phyloP scores from a whole-genome alignment of 192 early-diverging fungal genomes.

The Paraglomus brasilianum region DNA sequence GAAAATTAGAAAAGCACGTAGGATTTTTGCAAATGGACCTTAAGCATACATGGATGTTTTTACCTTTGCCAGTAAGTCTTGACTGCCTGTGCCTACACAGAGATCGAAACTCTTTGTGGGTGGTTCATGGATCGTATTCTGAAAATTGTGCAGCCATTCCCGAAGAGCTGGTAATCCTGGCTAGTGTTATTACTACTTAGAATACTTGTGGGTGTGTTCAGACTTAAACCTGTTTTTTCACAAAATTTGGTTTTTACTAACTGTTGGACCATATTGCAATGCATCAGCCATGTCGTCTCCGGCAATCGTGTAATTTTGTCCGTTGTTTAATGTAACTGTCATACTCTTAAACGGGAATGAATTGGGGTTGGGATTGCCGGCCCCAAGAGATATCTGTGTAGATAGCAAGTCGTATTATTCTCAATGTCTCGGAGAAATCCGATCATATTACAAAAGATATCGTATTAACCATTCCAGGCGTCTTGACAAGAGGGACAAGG shows the following conservation, averaged over 20 bases:
- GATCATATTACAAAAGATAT: neutral
- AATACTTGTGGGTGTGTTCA: neutral
- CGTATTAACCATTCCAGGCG: slow-evolving; percentile 45
- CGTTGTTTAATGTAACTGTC: slow-evolving; percentile 51
- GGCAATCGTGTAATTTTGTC: slow-evolving; percentile 59
- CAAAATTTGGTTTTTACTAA: slow-evolving; percentile 20
- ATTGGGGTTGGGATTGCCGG: slow-evolving; percentile 64
- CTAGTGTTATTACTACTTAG: neutral
- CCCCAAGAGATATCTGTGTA: slow-evolving; percentile 64
- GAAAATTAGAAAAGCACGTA: too few relatives aligned
- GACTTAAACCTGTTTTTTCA: neutral
- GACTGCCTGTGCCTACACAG: slow-evolving; percentile 52
- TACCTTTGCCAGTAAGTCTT: slow-evolving; percentile 57
- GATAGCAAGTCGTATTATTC: neutral
- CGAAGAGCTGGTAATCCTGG: slow-evolving; percentile 12
- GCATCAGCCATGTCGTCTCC: slow-evolving; percentile 49
- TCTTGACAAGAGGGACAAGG: slow-evolving; percentile 35
- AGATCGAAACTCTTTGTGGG: slow-evolving; percentile 40
- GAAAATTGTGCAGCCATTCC: slow-evolving; percentile 49
- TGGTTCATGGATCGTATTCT: slow-evolving; percentile 47
- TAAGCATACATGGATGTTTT: too few relatives aligned
- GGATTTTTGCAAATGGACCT: too few relatives aligned
- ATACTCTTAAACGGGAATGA: slow-evolving; percentile 67
- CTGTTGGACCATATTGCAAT: slow-evolving; percentile 58
- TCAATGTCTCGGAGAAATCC: neutral